Evolutionary conservation across 257 asterid genomes (phyloP).

Genomic region (Fraxinus quadrangulata): DNA sequence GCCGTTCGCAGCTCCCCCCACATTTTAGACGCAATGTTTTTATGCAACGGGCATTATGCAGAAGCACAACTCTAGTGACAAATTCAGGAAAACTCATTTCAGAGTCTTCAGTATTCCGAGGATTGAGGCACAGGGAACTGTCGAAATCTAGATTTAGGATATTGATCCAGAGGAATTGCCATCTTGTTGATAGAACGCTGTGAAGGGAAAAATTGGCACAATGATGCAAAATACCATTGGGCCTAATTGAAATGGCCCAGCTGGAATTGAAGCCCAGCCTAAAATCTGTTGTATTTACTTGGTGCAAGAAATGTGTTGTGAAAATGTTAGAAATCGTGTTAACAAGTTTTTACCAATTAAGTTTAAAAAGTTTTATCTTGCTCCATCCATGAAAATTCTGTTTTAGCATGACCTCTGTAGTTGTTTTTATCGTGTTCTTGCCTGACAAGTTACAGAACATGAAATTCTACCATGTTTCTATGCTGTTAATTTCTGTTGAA

Average conservation of each 20-base stretch:
- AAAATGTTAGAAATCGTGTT: too few relatives aligned
- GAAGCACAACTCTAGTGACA: conserved; percentile 3
- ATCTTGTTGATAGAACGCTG: neutral
- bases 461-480: neutral
- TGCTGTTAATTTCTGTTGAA: neutral
- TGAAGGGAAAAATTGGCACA: too few relatives aligned
- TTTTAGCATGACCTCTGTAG: neutral
- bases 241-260: too few relatives aligned
- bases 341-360: neutral
- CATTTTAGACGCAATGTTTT: neutral
- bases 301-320: too few relatives aligned
- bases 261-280: too few relatives aligned
- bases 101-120: neutral
- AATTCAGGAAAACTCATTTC: neutral
- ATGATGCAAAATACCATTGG: too few relatives aligned
- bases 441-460: neutral
- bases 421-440: neutral
- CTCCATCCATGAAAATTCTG: neutral
- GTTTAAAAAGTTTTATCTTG: neutral
- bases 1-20: neutral
- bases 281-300: too few relatives aligned
- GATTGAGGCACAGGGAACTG: neutral
- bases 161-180: conserved; percentile 8
- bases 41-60: neutral
- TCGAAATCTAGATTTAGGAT: conserved; percentile 3